Evolutionary conservation across 495 filamentous ascomycete genomes (phyloP).

Genomic region (Hypoxylon fuscum): DNA sequence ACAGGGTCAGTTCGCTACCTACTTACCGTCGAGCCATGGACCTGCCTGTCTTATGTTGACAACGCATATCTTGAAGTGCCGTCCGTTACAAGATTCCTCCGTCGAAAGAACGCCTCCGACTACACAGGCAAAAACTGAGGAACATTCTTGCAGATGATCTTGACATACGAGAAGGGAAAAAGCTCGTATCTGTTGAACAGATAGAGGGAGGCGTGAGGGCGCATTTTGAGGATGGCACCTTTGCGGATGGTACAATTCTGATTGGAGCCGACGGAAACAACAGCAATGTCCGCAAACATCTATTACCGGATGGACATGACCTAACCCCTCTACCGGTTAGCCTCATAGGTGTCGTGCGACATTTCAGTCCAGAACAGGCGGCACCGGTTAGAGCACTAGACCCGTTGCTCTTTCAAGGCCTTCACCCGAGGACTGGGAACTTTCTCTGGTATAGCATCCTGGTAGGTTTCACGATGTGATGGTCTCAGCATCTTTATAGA

Average conservation of each 20-base stretch:
- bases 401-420: constrained; percentile 67
- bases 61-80: constrained; percentile 28
- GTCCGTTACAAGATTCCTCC: constrained; percentile 59
- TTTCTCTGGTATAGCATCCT: constrained; percentile 60
- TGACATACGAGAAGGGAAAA: constrained; percentile 61
- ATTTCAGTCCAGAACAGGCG: constrained; percentile 52
- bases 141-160: constrained; percentile 58
- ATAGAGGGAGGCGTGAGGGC: constrained; percentile 50
- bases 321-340: constrained; percentile 59
- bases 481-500: not conserved
- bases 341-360: constrained; percentile 56
- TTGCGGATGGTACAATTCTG: constrained; percentile 57
- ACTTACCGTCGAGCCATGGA: not conserved
- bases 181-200: constrained; percentile 49
- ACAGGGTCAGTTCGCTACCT: constrained; percentile 38
- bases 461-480: constrained; percentile 44
- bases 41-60: not conserved
- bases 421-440: constrained; percentile 62
- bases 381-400: constrained; percentile 58
- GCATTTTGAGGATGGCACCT: constrained; percentile 62
- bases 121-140: constrained; percentile 59
- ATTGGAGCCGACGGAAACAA: constrained; percentile 66
- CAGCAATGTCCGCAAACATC: constrained; percentile 47
- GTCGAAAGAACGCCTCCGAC: constrained; percentile 54
- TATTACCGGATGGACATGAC: constrained; percentile 46